These are phyloP conservation scores for Allomyces macrogynus DNA, from an alignment of 192 early-diverging fungal species.

Conservation along the genomic window DNA sequence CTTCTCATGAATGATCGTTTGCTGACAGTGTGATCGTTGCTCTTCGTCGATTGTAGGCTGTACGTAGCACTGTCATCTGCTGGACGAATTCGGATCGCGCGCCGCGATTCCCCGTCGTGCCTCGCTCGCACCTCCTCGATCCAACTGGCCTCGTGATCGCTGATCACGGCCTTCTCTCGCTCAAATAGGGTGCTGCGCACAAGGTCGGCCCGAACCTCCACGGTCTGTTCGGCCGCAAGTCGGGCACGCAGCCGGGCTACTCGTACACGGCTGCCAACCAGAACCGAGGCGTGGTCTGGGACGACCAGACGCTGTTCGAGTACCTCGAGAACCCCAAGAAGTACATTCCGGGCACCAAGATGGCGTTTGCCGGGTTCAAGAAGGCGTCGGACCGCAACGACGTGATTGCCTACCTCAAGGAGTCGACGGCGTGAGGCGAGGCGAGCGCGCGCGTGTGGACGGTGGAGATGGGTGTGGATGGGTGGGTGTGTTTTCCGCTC, in stretches of 20 bases:
- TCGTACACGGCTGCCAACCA: constrained; percentile 85
- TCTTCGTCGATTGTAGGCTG: too few species aligned
- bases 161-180: constrained; percentile 3
- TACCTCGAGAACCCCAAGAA: constrained; percentile 99
- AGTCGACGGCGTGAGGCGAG: constrained; percentile 24
- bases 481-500: background rate
- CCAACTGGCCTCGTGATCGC: background rate
- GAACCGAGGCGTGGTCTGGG: constrained; percentile 67
- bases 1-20: too few species aligned
- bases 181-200: constrained; percentile 47
- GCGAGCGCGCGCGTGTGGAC: background rate
- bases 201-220: constrained; percentile 94
- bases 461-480: background rate
- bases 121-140: background rate
- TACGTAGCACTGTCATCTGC: too few species aligned
- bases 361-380: constrained; percentile 92
- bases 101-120: too few species aligned
- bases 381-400: constrained; percentile 45
- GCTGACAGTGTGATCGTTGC: too few species aligned
- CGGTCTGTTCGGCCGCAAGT: constrained; percentile 77
- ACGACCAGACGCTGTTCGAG: constrained; percentile 74
- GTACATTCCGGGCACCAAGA: constrained; percentile 87
- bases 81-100: too few species aligned
- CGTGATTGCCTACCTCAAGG: constrained; percentile 82
- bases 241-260: constrained; percentile 68